Percentiles rank a stretch among this genome's conserved stretches.
These are phyloP conservation scores for Colletotrichum chrysophilum DNA, from an alignment of 2,329 filamentous ascomycete species.

Conservation along the genomic window DNA sequence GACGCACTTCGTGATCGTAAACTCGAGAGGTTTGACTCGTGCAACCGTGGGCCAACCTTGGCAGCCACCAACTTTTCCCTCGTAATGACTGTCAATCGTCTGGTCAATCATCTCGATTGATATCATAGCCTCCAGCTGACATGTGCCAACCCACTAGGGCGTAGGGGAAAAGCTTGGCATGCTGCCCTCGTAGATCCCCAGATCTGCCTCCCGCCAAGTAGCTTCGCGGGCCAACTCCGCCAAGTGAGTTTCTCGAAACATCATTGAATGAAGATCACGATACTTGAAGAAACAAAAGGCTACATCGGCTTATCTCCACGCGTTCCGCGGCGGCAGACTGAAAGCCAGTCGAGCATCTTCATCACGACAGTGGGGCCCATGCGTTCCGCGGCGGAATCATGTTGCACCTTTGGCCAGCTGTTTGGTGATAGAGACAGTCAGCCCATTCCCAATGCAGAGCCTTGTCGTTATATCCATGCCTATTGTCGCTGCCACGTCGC, in stretches of 20 bases:
- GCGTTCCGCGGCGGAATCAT: background rate
- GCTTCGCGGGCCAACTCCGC: background rate
- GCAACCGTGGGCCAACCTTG: background rate
- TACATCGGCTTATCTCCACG: background rate
- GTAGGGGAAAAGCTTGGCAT: slow-evolving; percentile 3
- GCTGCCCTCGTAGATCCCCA: background rate
- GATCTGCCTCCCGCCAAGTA: background rate
- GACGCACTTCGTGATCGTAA: slow-evolving; percentile 5
- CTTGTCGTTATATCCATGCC: background rate
- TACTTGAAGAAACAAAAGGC: background rate
- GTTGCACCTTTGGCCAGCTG: background rate
- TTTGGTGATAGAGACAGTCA: background rate
- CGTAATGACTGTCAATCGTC: background rate
- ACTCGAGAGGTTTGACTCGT: slow-evolving; percentile 13
- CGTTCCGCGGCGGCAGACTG: background rate
- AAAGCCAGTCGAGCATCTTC: background rate
- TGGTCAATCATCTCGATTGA: background rate
- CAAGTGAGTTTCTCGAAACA: background rate
- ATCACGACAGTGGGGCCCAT: background rate
- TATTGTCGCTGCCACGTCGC: background rate
- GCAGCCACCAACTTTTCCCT: background rate
- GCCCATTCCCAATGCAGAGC: background rate
- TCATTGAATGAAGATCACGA: background rate
- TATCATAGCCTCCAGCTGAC: background rate
- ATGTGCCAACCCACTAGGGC: background rate